Evolutionary conservation across 2,329 filamentous ascomycete genomes (phyloP).

Genomic region (Scytalidium lignicola): DNA sequence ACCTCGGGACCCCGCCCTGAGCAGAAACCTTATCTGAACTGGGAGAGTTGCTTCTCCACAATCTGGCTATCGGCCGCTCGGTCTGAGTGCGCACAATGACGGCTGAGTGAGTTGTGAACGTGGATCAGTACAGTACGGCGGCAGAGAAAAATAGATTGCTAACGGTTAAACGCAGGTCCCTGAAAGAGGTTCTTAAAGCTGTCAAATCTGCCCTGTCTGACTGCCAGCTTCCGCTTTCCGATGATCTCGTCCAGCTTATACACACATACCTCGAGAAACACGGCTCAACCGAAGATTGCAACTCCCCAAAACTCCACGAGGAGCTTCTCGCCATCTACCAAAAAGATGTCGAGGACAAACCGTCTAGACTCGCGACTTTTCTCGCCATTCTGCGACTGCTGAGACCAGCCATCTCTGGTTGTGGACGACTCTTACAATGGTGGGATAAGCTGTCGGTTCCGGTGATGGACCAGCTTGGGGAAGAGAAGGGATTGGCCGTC

Average conservation of each 20-base stretch:
- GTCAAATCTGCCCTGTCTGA: conserved; percentile 42
- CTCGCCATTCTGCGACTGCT: conserved; percentile 61
- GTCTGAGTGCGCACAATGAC: not conserved
- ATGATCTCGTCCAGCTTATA: conserved; percentile 57
- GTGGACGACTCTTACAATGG: conserved; percentile 63
- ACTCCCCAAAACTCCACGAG: conserved; percentile 67
- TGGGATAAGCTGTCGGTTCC: conserved; percentile 60
- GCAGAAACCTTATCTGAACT: not conserved
- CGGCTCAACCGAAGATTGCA: conserved; percentile 59
- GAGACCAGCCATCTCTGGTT: conserved; percentile 57
- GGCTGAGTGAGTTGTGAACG: not conserved
- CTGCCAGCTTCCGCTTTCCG: conserved; percentile 56
- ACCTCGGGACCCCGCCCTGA: not conserved
- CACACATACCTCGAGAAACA: conserved; percentile 65
- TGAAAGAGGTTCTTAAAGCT: conserved; percentile 57
- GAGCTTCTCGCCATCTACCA: conserved; percentile 65
- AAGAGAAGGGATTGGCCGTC: conserved; percentile 57
- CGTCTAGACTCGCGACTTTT: conserved; percentile 60
- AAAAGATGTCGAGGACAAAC: conserved; percentile 52
- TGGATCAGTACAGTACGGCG: not conserved
- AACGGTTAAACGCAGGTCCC: conserved; percentile 17
- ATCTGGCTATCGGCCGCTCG: not conserved
- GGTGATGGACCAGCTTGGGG: conserved; percentile 49
- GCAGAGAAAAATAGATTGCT: not conserved
- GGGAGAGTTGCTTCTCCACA: not conserved